phyloP scores from a whole-genome alignment of 179 eudicot species.

The Silene coronaria region DNA sequence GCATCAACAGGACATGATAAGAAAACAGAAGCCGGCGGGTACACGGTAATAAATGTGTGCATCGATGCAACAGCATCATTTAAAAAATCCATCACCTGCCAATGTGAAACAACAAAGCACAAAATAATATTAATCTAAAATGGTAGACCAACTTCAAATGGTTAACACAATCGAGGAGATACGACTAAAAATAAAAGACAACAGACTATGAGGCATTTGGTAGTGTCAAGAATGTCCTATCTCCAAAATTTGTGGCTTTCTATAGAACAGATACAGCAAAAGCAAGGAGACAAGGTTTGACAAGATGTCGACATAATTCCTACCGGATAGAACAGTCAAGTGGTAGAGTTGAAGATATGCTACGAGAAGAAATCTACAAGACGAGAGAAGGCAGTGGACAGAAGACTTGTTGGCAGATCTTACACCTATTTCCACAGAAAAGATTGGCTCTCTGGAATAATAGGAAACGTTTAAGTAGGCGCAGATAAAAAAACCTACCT shows the following conservation, averaged over 20 bases:
- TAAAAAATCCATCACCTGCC: conserved; percentile 89
- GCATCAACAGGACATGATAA: conserved; percentile 65
- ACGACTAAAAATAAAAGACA: not conserved
- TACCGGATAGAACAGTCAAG: not conserved
- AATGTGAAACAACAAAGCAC: conserved; percentile 1
- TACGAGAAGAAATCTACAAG: not conserved
- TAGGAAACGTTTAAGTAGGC: not conserved
- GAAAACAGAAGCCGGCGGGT: conserved; percentile 67
- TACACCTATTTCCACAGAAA: not conserved
- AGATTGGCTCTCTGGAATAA: not conserved
- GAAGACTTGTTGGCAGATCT: not conserved
- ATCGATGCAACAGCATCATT: conserved; percentile 81
- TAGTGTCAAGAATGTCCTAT: not conserved
- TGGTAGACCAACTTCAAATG: not conserved
- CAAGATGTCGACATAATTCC: not conserved
- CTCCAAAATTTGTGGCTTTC: not conserved
- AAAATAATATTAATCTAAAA: not conserved
- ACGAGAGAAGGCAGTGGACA: not conserved
- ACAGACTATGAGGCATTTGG: not conserved
- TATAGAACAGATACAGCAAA: not conserved
- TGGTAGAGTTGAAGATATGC: not conserved
- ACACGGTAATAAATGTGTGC: conserved; percentile 68
- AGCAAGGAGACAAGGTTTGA: not conserved
- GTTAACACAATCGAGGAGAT: not conserved
- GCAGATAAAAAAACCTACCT: conserved; percentile 44